These are phyloP conservation scores for Chenopodium formosanum DNA, from an alignment of 148 eudicot genomes.

Conservation along the genomic window DNA sequence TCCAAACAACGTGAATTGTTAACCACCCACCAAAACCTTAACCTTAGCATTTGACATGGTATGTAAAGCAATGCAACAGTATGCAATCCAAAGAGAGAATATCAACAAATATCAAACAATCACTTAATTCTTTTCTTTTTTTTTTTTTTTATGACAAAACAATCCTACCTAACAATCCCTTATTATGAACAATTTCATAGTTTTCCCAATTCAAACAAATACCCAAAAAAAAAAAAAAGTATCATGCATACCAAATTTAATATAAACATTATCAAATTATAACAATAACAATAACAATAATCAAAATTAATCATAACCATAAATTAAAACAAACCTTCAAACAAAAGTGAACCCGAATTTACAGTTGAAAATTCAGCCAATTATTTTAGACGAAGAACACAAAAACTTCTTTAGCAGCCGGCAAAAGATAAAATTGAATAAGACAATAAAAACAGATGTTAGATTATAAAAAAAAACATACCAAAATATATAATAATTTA, in stretches of 20 bases:
- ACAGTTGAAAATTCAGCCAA: background rate
- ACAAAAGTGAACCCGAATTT: background rate
- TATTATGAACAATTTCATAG: background rate
- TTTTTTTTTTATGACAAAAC: background rate
- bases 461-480: too few relatives aligned
- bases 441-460: background rate
- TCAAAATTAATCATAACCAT: background rate
- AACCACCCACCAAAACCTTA: background rate
- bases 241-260: background rate
- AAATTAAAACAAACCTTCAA: background rate
- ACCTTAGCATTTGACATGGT: too few relatives aligned
- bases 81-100: too few relatives aligned
- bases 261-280: background rate
- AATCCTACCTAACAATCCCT: background rate
- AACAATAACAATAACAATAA: background rate
- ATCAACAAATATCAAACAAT: background rate
- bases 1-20: background rate
- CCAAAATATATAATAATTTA: background rate
- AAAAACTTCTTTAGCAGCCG: background rate
- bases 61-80: too few relatives aligned
- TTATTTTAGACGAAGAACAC: background rate
- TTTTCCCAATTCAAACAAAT: background rate
- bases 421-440: background rate
- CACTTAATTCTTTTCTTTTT: too few relatives aligned
- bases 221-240: background rate